These are phyloP conservation scores for Suhomyces bolitotheri DNA, from an alignment of 1,139 yeast genomes.

Conservation along the genomic window DNA sequence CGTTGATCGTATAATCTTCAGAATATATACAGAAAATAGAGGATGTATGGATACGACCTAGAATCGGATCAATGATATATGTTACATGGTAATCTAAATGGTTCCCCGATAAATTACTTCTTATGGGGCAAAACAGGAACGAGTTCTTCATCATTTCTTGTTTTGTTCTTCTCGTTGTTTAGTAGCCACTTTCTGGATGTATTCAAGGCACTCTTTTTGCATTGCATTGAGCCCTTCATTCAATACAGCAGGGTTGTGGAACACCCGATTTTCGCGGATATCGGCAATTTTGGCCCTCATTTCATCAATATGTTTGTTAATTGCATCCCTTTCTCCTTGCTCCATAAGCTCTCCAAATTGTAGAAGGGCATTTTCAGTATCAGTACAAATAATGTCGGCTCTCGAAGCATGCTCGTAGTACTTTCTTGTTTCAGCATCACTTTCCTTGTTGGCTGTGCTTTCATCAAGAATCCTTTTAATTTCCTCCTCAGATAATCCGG, in stretches of 20 bases:
- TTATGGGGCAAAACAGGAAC: too few relatives aligned
- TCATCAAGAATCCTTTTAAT: conserved; percentile 57
- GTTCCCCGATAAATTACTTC: too few relatives aligned
- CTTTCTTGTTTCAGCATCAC: conserved; percentile 44
- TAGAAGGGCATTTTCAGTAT: conserved; percentile 51
- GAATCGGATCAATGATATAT: not conserved
- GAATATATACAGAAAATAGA: conserved; percentile 11
- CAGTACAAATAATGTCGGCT: conserved; percentile 57
- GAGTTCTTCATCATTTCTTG: too few relatives aligned
- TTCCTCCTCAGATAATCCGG: conserved; percentile 67
- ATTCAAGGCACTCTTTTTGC: conserved; percentile 51
- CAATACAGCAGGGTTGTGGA: conserved; percentile 38
- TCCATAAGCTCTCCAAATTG: conserved; percentile 47
- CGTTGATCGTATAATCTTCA: conserved; percentile 7
- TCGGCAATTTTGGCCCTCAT: conserved; percentile 49
- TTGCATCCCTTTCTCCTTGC: conserved; percentile 34
- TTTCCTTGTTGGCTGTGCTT: conserved; percentile 40
- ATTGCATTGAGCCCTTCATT: conserved; percentile 50
- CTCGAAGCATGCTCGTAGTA: conserved; percentile 50
- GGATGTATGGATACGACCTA: not conserved
- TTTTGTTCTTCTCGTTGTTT: conserved; percentile 24
- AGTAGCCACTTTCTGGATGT: conserved; percentile 54
- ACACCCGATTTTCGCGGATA: conserved; percentile 35
- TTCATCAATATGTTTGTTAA: conserved; percentile 30
- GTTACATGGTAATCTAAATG: not conserved